These are phyloP conservation scores for Cornus suecica DNA, from an alignment of 148 eudicot species.

Conservation along the genomic window DNA sequence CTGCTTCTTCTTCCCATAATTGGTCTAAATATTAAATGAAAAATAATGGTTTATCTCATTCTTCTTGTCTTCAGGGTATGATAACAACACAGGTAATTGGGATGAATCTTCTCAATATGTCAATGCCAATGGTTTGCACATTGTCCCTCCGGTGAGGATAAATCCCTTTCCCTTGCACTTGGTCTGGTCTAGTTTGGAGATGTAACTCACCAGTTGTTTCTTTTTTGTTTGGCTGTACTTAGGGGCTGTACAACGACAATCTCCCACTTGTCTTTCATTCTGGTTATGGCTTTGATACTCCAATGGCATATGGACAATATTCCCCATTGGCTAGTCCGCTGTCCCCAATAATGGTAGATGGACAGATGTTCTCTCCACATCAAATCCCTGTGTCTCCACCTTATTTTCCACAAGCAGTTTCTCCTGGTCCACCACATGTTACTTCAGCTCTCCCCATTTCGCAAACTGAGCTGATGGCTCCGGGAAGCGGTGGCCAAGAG, in stretches of 20 bases:
- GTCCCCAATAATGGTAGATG: slow-evolving; percentile 83
- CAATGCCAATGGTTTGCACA: slow-evolving; percentile 75
- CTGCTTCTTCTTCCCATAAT: background rate
- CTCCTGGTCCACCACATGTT: slow-evolving; percentile 72
- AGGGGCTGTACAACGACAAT: slow-evolving; percentile 82
- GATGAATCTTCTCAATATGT: slow-evolving; percentile 77
- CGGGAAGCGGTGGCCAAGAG: slow-evolving; percentile 52
- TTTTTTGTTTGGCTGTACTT: slow-evolving; percentile 12
- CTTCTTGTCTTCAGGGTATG: slow-evolving; percentile 57
- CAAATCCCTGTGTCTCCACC: slow-evolving; percentile 75
- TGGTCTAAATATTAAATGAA: background rate
- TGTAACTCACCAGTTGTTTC: slow-evolving; percentile 3
- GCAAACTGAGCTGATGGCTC: slow-evolving; percentile 61
- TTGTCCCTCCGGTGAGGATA: slow-evolving; percentile 82
- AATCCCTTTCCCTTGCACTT: background rate
- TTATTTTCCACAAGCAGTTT: slow-evolving; percentile 70
- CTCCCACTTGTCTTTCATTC: slow-evolving; percentile 70
- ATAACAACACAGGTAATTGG: slow-evolving; percentile 61
- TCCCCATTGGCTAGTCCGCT: slow-evolving; percentile 81
- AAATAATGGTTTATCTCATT: background rate
- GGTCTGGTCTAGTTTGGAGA: background rate
- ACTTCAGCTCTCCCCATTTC: slow-evolving; percentile 61
- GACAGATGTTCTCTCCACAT: slow-evolving; percentile 80
- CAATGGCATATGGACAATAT: slow-evolving; percentile 91
- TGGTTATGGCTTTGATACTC: slow-evolving; percentile 72